phyloP scores from a whole-genome alignment of 768 basidiomycete species.

The Grammothele lineata region DNA sequence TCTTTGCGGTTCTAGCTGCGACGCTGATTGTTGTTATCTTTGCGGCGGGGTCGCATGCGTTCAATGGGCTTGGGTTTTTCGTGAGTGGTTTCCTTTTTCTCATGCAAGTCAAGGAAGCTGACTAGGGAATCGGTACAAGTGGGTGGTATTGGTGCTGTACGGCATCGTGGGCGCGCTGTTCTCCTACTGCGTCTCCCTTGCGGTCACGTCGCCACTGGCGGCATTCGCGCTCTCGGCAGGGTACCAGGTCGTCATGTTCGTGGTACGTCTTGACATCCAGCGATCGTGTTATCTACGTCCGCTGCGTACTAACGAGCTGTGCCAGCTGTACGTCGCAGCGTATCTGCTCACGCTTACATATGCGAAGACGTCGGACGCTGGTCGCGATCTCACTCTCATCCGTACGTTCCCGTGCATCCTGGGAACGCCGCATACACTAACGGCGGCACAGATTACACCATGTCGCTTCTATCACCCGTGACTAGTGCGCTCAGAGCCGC shows the following conservation, averaged over 20 bases:
- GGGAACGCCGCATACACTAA: not conserved
- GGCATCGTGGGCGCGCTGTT: slow-evolving; percentile 66
- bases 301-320: too few relatives aligned
- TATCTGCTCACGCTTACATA: slow-evolving; percentile 75
- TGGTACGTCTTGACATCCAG: slow-evolving; percentile 41
- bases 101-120: not conserved
- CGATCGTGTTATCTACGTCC: too few relatives aligned
- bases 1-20: slow-evolving; percentile 53
- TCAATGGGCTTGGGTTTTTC: slow-evolving; percentile 62
- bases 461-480: slow-evolving; percentile 66
- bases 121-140: slow-evolving; percentile 36
- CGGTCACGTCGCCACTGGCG: slow-evolving; percentile 61
- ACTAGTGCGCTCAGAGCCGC: slow-evolving; percentile 64
- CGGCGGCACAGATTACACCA: slow-evolving; percentile 47
- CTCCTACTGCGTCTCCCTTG: slow-evolving; percentile 59
- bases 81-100: slow-evolving; percentile 34
- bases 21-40: slow-evolving; percentile 66
- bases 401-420: slow-evolving; percentile 31
- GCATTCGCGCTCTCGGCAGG: slow-evolving; percentile 72
- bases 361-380: slow-evolving; percentile 54
- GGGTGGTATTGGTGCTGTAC: slow-evolving; percentile 68
- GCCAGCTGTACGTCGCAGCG: slow-evolving; percentile 63
- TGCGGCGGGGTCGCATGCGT: slow-evolving; percentile 51
- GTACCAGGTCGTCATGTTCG: slow-evolving; percentile 68
- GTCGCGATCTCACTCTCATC: slow-evolving; percentile 52